phyloP scores from a whole-genome alignment of 441 rosid species.

The Biscutella laevigata region DNA sequence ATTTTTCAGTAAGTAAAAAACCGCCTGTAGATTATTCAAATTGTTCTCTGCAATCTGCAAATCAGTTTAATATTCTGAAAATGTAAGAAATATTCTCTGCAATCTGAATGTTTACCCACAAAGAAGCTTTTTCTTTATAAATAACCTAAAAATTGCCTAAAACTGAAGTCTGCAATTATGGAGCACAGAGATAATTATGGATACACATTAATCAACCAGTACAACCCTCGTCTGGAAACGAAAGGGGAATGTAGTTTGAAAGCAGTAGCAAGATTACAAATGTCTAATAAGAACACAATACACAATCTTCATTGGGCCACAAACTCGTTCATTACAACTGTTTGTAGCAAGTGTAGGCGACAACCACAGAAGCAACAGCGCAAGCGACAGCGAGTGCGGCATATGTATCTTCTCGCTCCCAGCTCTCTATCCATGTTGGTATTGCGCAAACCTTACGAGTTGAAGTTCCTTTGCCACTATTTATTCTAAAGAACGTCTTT shows the following conservation, averaged over 20 bases:
- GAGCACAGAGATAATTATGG: background rate
- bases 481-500: constrained; percentile 30
- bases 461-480: constrained; percentile 44
- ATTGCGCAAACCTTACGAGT: constrained; percentile 44
- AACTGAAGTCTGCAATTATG: background rate
- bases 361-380: constrained; percentile 72
- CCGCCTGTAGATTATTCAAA: constrained; percentile 13
- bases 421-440: constrained; percentile 81
- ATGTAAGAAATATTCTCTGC: too few species aligned
- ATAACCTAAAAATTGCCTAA: background rate
- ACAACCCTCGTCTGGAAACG: constrained; percentile 4
- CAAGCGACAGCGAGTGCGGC: constrained; percentile 75
- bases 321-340: constrained; percentile 35
- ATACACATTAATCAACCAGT: constrained; percentile 4
- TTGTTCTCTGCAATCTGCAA: constrained; percentile 12
- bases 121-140: background rate
- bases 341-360: constrained; percentile 73
- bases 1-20: constrained; percentile 4
- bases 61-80: constrained; percentile 4
- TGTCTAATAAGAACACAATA: constrained; percentile 8
- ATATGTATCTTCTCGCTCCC: constrained; percentile 90
- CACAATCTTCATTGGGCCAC: constrained; percentile 12
- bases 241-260: constrained; percentile 10
- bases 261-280: constrained; percentile 5
- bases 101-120: background rate